phyloP scores from a whole-genome alignment of 192 early-diverging fungal genomes.

The Coemansia sp. region DNA sequence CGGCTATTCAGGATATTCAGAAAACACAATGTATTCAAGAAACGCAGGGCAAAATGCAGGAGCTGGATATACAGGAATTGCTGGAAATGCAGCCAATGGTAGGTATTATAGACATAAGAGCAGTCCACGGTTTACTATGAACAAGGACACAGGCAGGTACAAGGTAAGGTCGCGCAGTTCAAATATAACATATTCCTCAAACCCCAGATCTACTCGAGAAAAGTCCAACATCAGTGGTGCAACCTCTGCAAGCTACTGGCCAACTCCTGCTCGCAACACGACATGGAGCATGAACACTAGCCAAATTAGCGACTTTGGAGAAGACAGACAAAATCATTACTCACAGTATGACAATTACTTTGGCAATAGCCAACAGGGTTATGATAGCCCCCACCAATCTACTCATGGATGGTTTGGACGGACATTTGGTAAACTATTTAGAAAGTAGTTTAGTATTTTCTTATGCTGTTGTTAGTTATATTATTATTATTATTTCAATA shows the following conservation, averaged over 20 bases:
- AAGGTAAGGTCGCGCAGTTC: neutral
- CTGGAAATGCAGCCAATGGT: neutral
- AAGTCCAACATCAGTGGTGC: neutral
- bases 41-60: neutral
- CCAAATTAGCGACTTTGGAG: conserved; percentile 4
- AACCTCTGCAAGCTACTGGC: conserved; percentile 1
- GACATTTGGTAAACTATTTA: conserved; percentile 1
- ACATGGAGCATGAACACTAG: conserved; percentile 7
- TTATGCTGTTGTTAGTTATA: neutral
- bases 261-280: conserved; percentile 1
- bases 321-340: neutral
- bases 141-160: neutral
- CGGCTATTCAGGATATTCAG: conserved; percentile 3
- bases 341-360: conserved; percentile 1
- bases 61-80: conserved; percentile 1
- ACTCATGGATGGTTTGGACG: conserved; percentile 6
- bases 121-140: neutral
- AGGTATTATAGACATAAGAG: too few species aligned
- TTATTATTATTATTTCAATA: neutral
- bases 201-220: neutral
- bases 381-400: neutral
- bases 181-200: neutral
- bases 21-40: neutral
- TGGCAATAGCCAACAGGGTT: neutral
- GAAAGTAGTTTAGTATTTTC: neutral